Evolutionary conservation across 2,329 filamentous ascomycete genomes (phyloP).

Genomic region (Exserohilum turcica): DNA sequence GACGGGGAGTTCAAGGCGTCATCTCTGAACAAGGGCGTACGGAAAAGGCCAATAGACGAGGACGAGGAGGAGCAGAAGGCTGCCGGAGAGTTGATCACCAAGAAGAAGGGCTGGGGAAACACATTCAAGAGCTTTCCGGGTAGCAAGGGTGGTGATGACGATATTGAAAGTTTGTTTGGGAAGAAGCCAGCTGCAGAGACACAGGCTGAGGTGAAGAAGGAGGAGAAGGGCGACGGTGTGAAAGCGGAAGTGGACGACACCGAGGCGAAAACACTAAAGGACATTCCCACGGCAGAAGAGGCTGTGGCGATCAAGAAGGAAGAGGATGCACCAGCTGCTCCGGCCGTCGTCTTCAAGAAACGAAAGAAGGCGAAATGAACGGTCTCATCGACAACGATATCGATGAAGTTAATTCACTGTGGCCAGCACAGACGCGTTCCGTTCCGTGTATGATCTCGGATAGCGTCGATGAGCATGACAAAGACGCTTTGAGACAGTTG

Average conservation of each 20-base stretch:
- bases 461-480: too few relatives aligned
- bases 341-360: slow-evolving; percentile 76
- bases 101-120: slow-evolving; percentile 53
- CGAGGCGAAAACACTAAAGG: slow-evolving; percentile 22
- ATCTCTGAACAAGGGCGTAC: slow-evolving; percentile 59
- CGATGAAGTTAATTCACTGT: neutral
- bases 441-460: too few relatives aligned
- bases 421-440: neutral
- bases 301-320: slow-evolving; percentile 27
- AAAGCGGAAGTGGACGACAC: slow-evolving; percentile 30
- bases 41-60: slow-evolving; percentile 66
- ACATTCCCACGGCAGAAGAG: slow-evolving; percentile 39
- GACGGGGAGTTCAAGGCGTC: slow-evolving; percentile 53
- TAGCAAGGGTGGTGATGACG: slow-evolving; percentile 59
- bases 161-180: slow-evolving; percentile 66
- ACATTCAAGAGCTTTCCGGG: slow-evolving; percentile 54
- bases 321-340: slow-evolving; percentile 29
- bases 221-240: slow-evolving; percentile 44
- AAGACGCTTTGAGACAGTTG: too few relatives aligned
- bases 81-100: slow-evolving; percentile 55
- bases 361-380: slow-evolving; percentile 66
- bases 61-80: slow-evolving; percentile 66
- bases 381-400: neutral
- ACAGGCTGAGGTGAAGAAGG: slow-evolving; percentile 49
- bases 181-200: slow-evolving; percentile 23